Conservation (phyloP, 2,329 filamentous ascomycete genomes). For the Cladosporium sphaerospermum region DNA sequence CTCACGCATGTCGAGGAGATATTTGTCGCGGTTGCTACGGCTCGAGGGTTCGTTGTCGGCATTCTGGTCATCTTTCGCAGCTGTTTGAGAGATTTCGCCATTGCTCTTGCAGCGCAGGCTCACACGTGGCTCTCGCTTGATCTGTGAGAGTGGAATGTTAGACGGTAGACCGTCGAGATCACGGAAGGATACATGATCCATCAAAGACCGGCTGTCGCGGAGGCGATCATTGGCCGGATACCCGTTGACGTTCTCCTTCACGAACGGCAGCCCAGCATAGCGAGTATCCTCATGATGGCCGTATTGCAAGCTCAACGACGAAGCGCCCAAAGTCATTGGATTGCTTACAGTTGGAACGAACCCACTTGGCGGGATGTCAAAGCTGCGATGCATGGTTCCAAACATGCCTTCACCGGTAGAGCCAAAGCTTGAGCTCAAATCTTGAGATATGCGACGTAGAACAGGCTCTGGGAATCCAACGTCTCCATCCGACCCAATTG, state of each 20-base stretch:
- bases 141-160: not conserved
- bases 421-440: slow-evolving; percentile 3
- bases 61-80: not conserved
- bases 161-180: not conserved
- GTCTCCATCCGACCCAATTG: not conserved
- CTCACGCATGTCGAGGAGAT: slow-evolving; percentile 48
- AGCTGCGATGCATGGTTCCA: not conserved
- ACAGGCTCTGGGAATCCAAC: not conserved
- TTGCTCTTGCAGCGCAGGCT: too few species aligned
- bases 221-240: not conserved
- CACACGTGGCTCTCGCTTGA: too few species aligned
- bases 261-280: not conserved
- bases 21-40: slow-evolving; percentile 16
- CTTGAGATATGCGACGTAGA: not conserved
- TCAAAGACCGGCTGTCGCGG: not conserved
- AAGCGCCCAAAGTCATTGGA: not conserved
- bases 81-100: too few species aligned
- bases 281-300: too few species aligned
- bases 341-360: not conserved
- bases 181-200: not conserved
- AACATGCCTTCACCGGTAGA: not conserved
- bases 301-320: not conserved
- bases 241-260: not conserved
- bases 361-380: not conserved
- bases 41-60: not conserved